phyloP scores from a whole-genome alignment of 2,329 filamentous ascomycete genomes.

The Gnomoniopsis smithogilvyi region DNA sequence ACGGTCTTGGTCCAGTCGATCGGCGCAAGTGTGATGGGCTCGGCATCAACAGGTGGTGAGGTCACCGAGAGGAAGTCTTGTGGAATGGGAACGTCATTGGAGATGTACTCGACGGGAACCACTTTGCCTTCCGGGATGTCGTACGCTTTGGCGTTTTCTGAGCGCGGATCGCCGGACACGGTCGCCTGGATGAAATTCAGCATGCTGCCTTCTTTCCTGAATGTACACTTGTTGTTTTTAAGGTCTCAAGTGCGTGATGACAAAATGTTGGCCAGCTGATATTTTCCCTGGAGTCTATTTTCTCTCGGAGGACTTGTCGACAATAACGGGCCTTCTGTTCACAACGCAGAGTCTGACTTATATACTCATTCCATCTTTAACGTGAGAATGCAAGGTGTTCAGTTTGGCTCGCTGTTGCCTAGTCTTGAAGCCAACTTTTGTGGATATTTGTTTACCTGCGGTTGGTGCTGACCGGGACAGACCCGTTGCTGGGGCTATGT shows the following conservation, averaged over 20 bases:
- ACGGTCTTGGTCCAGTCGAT: slow-evolving; percentile 52
- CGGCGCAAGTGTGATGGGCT: slow-evolving; percentile 40
- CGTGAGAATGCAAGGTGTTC: background rate
- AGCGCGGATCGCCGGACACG: slow-evolving; percentile 4
- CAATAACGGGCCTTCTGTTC: too few species aligned
- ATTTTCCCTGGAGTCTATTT: too few species aligned
- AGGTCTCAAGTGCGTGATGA: too few species aligned
- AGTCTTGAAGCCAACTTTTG: background rate
- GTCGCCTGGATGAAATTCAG: background rate
- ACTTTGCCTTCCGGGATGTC: slow-evolving; percentile 11
- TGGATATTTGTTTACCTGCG: background rate
- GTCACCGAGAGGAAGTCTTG: slow-evolving; percentile 40
- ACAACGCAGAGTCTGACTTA: too few species aligned
- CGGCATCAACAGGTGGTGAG: slow-evolving; percentile 36
- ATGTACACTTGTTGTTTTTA: too few species aligned
- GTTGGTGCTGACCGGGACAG: background rate
- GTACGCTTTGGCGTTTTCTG: slow-evolving; percentile 5
- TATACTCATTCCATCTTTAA: too few species aligned
- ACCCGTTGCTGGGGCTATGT: background rate
- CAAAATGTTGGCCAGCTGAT: too few species aligned
- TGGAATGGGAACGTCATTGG: slow-evolving; percentile 37
- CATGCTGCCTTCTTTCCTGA: slow-evolving; percentile 4
- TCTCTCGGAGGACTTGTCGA: too few species aligned
- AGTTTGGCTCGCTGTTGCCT: background rate
- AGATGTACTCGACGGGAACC: slow-evolving; percentile 23